phyloP scores from a whole-genome alignment of 108 stramenopile species.

The Stephanodiscus triporus region DNA sequence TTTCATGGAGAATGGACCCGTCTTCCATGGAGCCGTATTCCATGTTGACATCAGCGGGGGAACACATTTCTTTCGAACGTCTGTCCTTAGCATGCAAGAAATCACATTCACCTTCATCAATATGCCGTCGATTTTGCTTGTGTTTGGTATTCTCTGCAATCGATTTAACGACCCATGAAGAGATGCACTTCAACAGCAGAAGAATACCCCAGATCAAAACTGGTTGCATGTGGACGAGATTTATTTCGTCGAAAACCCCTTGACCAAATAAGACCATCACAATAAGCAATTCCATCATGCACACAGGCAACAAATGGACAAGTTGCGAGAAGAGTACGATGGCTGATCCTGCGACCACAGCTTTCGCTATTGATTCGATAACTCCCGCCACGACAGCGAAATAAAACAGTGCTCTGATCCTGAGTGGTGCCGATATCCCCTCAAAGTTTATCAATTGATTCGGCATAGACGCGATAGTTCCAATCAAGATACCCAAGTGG shows the following conservation, averaged over 20 bases:
- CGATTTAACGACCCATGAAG: constrained; percentile 3
- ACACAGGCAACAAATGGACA: constrained; percentile 20
- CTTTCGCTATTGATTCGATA: constrained; percentile 18
- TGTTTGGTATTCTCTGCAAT: background rate
- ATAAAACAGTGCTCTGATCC: constrained; percentile 13
- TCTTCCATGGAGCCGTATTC: constrained; percentile 43
- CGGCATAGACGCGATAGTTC: constrained; percentile 1
- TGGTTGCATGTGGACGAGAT: background rate
- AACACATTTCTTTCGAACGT: constrained; percentile 2
- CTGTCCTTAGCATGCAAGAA: constrained; percentile 6
- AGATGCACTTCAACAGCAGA: background rate
- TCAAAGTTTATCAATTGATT: constrained; percentile 3
- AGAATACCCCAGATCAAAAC: constrained; percentile 14
- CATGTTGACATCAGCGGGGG: constrained; percentile 4
- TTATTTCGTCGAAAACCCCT: constrained; percentile 9
- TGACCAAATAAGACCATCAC: constrained; percentile 21
- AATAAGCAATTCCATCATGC: constrained; percentile 36
- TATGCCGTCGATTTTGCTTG: background rate
- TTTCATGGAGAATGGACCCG: constrained; percentile 8
- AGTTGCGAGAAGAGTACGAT: constrained; percentile 1
- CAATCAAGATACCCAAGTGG: constrained; percentile 17
- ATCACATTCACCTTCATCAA: constrained; percentile 22
- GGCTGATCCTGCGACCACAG: background rate
- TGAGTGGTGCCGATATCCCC: background rate
- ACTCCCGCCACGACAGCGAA: constrained; percentile 17